A percentile compares a stretch with the other conserved stretches of the same genome.
These are phyloP conservation scores for Mortierella sp. DNA, from an alignment of 371 early-diverging fungal species.

Conservation along the genomic window DNA sequence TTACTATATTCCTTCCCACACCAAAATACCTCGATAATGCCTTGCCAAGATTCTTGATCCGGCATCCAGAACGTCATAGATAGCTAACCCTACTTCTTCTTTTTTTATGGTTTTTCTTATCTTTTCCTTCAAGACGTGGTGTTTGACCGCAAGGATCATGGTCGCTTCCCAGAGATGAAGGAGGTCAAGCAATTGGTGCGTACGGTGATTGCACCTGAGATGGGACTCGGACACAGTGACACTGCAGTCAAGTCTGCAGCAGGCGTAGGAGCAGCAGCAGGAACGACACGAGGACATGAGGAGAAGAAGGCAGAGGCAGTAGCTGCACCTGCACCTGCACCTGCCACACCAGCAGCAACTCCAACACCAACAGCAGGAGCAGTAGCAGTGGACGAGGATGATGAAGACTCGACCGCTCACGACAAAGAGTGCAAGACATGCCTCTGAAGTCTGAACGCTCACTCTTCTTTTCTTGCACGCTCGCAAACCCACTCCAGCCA, in stretches of 20 bases:
- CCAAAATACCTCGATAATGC: not conserved
- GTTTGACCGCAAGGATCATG: conserved; percentile 77
- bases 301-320: not conserved
- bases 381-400: conserved; percentile 19
- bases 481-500: no score
- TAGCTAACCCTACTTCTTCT: not conserved
- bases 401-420: conserved; percentile 32
- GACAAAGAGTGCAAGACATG: conserved; percentile 47
- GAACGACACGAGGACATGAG: not conserved
- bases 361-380: not conserved
- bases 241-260: conserved; percentile 50
- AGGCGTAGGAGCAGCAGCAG: not conserved
- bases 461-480: no score
- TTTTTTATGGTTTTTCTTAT: not conserved
- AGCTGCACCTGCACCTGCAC: not conserved
- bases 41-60: not conserved
- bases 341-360: not conserved
- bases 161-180: conserved; percentile 81
- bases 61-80: not conserved
- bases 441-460: conserved; percentile 1
- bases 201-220: conserved; percentile 73
- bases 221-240: conserved; percentile 78
- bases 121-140: conserved; percentile 56
- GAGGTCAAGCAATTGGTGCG: conserved; percentile 80
- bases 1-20: no score